Evolutionary conservation across 2,329 filamentous ascomycete genomes (phyloP), one percentile per base, ranked within the genome.

Genomic region (Geoglossum cookeanum): DNA sequence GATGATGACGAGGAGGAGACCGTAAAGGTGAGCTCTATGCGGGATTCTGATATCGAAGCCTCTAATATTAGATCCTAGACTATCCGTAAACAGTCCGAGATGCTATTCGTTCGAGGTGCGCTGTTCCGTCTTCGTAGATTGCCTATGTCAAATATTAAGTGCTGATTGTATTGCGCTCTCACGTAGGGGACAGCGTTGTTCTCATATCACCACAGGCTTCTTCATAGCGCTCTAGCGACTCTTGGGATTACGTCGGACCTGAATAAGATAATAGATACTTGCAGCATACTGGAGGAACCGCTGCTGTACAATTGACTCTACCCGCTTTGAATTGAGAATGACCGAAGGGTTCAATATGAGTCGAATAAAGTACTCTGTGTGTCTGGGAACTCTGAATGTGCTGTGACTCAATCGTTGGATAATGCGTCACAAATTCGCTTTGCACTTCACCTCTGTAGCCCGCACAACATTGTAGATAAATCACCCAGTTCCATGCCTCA

Each of bases 31-130:
- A 63, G 75, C 62, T 37, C 51, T 13, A 9, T 3, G 4, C 15
- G 17, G 49, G 4, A 32, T 22, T 17, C 58, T 22, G 56, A 27
- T 30, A 65, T 67, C 55, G 61, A 65, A 57, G 61, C 60, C n/a
- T 22, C 49, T 53, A 33, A 53, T 35, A 5, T 29, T 56, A 44
- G 42, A n/a, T 27, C 55, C 13, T 61, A 94, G 86, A 95, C 90
- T 13, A 81, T 92, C 61, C 94, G 91, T 74, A 94, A 94, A 72
- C 94, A 96, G 70, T 94, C 89, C 48, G 92, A 97, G 69, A 98
- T 98, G 92, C 74, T 98, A 22, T 98, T 98, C 69, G 91, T 98
- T 59, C 78, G 92, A 86, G 91, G 90, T 91, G 73, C 61, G 78
- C 70, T n/a, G 11, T 47, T 4, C 29, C 35, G 22, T 32, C 44